Base-by-base conservation (phyloP, 352 stramenopile species). In the Globisporangium takayamanum region DNA sequence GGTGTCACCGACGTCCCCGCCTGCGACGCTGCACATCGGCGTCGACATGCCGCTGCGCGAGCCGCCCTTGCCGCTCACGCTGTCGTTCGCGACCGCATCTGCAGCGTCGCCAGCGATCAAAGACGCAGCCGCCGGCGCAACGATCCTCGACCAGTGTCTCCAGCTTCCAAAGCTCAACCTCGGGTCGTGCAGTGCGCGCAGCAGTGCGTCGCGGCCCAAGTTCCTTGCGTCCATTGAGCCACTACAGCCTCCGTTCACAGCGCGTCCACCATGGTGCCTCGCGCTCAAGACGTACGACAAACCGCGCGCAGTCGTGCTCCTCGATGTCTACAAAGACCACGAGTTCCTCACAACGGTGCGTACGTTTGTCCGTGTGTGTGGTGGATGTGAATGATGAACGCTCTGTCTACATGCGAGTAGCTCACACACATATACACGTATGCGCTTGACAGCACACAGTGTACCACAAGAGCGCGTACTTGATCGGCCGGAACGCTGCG, bases 261-360 rank as follows among this genome's bases (percentile, higher is more conserved):
- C 76, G 28, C 33, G 50, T 0, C 84, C 84, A 5, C 62, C 62
- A 15, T 93, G 84, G 84, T 84, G 64, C 37, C 57, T 69, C 37
- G 48, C 59, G 30, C 50, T 49, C 46, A 30, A 39, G 15, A 48
- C 30, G 30, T 69, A 79, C 46, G 60, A 84, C 25, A 77, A 83
- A 26, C 84, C 81, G 22, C 72, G 70, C 3, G 45, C 79, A 0
- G 78, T 94, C 46, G 75, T 81, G 1, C 57, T 94, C 25, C 59
- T 94, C 16, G 84, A 94, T 33, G 84, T 90, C 44, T 90, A 87
- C 70, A 94, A 94, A 61, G 76, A 83, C 53, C 78, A 94, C 57
- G 81, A 92, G 22, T 68, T 90, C 16, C 73, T 94, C 60, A 79
- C 73, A 2, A 92, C 81, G 59, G 81, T 93, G 62, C 39, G 76